Percentiles rank a stretch among this genome's conserved stretches.
phyloP scores from a whole-genome alignment of 345 rosid genomes.

The Firmiana major region DNA sequence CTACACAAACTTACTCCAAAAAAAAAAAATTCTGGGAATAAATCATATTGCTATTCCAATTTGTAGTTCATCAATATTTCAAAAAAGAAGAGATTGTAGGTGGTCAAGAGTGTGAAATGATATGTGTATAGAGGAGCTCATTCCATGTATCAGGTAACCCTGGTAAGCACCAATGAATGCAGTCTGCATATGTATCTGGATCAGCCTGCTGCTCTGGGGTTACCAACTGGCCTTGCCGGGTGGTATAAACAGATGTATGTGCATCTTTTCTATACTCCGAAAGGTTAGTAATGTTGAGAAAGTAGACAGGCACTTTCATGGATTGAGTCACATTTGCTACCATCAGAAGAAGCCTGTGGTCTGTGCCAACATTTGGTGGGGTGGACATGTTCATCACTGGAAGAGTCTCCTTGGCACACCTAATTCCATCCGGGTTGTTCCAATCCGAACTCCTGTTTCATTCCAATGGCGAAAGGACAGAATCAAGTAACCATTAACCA shows the following conservation, averaged over 20 bases:
- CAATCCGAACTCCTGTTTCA: slow-evolving; percentile 61
- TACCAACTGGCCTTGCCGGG: slow-evolving; percentile 37
- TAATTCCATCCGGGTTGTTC: slow-evolving; percentile 46
- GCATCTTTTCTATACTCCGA: slow-evolving; percentile 85
- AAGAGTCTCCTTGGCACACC: slow-evolving; percentile 57
- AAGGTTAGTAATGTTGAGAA: slow-evolving; percentile 57
- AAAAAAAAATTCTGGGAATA: not conserved
- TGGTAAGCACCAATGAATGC: slow-evolving; percentile 91
- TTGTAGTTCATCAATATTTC: not conserved
- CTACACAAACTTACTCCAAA: not conserved
- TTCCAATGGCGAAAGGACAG: not conserved
- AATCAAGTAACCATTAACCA: too few species aligned
- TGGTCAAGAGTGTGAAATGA: slow-evolving; percentile 36
- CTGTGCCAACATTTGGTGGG: slow-evolving; percentile 50
- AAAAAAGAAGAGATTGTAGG: not conserved
- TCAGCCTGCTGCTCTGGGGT: slow-evolving; percentile 45
- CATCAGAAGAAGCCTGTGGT: slow-evolving; percentile 37
- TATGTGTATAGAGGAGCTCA: slow-evolving; percentile 59
- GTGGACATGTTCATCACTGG: slow-evolving; percentile 43
- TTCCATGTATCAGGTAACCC: slow-evolving; percentile 94
- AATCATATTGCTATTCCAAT: not conserved
- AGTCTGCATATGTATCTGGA: slow-evolving; percentile 60
- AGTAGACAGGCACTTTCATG: slow-evolving; percentile 38
- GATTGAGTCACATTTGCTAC: slow-evolving; percentile 46
- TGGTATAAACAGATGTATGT: slow-evolving; percentile 59